Conservation (phyloP, 208 protist genomes). For the Wallacemonas sp. region DNA sequence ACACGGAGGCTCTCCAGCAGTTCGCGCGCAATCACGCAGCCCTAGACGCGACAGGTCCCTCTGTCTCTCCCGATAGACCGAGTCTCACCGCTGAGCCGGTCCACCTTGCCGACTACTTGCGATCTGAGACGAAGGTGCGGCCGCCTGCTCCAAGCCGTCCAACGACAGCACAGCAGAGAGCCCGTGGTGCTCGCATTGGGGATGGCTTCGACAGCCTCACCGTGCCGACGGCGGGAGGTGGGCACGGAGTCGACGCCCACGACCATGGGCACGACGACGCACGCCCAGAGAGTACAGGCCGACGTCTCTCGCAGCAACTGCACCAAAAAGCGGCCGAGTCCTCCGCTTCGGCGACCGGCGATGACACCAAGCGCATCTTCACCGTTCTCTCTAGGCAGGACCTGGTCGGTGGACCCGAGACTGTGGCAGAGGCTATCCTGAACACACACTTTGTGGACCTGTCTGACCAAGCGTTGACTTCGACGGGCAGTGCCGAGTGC, state of each 20-base stretch:
- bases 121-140: neutral
- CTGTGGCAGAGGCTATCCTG: slow-evolving; percentile 66
- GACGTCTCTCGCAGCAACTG: slow-evolving; percentile 9
- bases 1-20: slow-evolving; percentile 21
- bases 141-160: neutral
- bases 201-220: neutral
- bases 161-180: slow-evolving; percentile 11
- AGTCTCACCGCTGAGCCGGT: neutral
- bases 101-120: slow-evolving; percentile 6
- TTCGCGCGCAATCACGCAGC: slow-evolving; percentile 4
- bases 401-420: slow-evolving; percentile 53
- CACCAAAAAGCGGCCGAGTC: neutral
- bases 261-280: neutral
- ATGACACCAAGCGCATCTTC: slow-evolving; percentile 11
- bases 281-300: neutral
- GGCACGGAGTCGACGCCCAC: neutral
- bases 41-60: neutral
- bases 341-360: neutral
- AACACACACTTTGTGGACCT: slow-evolving; percentile 54
- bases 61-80: neutral
- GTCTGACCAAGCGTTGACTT: slow-evolving; percentile 32
- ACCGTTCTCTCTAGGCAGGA: slow-evolving; percentile 35
- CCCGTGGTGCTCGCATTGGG: neutral
- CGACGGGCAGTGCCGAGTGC: slow-evolving; percentile 41
- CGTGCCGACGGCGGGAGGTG: too few relatives aligned